Evolutionary conservation across 805 yeast species (phyloP).

Genomic region (Starmerella lactis-condensi): DNA sequence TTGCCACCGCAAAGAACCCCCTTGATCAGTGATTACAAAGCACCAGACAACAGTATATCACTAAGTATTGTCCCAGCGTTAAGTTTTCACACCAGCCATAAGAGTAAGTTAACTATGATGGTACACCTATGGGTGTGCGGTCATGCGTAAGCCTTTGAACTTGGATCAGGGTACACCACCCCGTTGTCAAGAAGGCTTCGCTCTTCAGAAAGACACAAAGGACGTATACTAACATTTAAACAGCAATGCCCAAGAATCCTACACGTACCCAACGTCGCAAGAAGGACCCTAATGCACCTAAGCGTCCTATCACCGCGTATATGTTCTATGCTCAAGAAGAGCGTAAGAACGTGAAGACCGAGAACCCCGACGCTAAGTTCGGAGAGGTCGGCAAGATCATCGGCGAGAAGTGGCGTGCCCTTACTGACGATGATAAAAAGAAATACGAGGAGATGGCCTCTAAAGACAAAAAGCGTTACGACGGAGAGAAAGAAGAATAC

Average conservation of each 20-base stretch:
- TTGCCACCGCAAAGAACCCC: too few species aligned
- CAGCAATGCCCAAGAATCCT: slow-evolving; percentile 16
- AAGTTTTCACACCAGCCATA: too few species aligned
- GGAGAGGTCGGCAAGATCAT: slow-evolving; percentile 85
- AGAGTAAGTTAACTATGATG: too few species aligned
- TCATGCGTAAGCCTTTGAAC: too few species aligned
- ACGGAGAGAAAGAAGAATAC: slow-evolving; percentile 74
- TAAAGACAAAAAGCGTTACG: slow-evolving; percentile 94
- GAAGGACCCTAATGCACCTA: slow-evolving; percentile 73
- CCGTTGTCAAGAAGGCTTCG: too few species aligned
- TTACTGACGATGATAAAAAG: slow-evolving; percentile 59
- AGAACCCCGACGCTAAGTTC: slow-evolving; percentile 88
- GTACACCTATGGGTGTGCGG: too few species aligned
- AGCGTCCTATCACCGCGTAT: slow-evolving; percentile 94
- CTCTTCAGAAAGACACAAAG: too few species aligned
- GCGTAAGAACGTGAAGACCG: slow-evolving; percentile 89
- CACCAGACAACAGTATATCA: too few species aligned
- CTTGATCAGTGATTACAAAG: too few species aligned
- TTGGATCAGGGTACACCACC: too few species aligned
- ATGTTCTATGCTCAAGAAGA: slow-evolving; percentile 97
- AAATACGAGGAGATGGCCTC: slow-evolving; percentile 91
- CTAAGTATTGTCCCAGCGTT: too few species aligned
- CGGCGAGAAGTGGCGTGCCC: slow-evolving; percentile 94
- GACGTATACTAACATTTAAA: slow-evolving; percentile 8
- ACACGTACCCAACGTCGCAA: slow-evolving; percentile 17